Evolutionary conservation across 371 early-diverging fungal species (phyloP).

Genomic region (Rhizomucor miehei): DNA sequence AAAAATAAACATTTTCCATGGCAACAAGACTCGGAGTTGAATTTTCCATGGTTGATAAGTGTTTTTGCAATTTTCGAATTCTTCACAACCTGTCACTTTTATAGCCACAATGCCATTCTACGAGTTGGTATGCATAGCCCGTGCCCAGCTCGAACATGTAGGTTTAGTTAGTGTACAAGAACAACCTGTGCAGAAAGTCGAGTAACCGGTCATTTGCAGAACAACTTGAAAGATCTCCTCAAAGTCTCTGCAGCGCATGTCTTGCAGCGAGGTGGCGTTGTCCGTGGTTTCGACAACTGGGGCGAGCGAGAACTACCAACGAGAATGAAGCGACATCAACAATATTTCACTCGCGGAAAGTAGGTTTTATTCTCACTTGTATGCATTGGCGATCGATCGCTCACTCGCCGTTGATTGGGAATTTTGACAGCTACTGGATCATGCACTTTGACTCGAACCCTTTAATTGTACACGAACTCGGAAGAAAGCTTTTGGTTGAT

Average conservation of each 20-base stretch:
- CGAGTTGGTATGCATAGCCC: constrained; percentile 68
- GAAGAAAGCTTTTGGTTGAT: constrained; percentile 64
- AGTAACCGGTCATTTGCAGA: constrained; percentile 24
- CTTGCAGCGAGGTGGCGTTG: constrained; percentile 75
- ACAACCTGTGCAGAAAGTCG: background rate
- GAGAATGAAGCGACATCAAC: constrained; percentile 68
- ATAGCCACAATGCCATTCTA: constrained; percentile 60
- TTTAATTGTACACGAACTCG: constrained; percentile 52
- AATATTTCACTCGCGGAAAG: constrained; percentile 62
- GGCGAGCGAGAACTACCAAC: constrained; percentile 62
- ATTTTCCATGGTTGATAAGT: too few species aligned
- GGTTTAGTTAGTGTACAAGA: too few species aligned
- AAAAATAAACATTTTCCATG: too few species aligned
- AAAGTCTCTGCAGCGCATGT: constrained; percentile 67
- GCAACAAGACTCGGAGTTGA: too few species aligned
- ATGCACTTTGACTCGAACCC: constrained; percentile 84
- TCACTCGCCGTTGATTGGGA: too few species aligned
- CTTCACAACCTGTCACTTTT: too few species aligned
- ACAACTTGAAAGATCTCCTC: constrained; percentile 63
- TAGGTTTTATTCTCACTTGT: constrained; percentile 25
- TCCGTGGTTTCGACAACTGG: constrained; percentile 69
- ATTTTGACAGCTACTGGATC: constrained; percentile 59
- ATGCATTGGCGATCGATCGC: too few species aligned
- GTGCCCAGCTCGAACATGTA: constrained; percentile 57
- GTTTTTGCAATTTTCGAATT: too few species aligned